Percentiles rank a stretch among this genome's conserved stretches.
Evolutionary conservation across 805 yeast genomes (phyloP).

Genomic region (Wickerhamiella musiphila): DNA sequence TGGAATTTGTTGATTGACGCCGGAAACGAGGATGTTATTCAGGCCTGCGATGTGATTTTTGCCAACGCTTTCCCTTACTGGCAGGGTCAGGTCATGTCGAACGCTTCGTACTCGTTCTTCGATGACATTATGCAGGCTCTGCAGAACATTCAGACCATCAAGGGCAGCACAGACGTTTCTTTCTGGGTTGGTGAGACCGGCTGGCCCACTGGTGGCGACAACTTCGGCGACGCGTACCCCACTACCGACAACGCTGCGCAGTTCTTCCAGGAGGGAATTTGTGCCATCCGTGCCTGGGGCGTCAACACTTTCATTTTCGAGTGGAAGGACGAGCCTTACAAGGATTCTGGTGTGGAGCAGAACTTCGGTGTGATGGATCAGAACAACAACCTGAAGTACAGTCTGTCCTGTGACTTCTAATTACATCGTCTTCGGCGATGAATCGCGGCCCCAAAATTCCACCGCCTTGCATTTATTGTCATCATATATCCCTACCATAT

Average conservation of each 20-base stretch:
- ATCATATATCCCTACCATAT: too few species aligned
- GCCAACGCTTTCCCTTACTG: constrained; percentile 97
- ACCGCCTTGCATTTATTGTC: too few species aligned
- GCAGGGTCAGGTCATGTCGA: constrained; percentile 84
- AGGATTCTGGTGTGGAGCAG: constrained; percentile 76
- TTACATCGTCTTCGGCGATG: too few species aligned
- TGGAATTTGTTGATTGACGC: constrained; percentile 88
- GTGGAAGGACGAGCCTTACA: constrained; percentile 94
- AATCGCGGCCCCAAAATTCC: neutral
- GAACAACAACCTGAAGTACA: constrained; percentile 21
- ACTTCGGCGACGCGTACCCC: constrained; percentile 51
- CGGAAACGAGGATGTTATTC: constrained; percentile 47
- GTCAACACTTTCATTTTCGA: constrained; percentile 82
- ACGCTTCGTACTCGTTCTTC: constrained; percentile 79
- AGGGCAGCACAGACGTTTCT: constrained; percentile 71
- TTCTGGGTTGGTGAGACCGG: constrained; percentile 98
- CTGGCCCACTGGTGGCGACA: constrained; percentile 82
- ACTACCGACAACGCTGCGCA: constrained; percentile 51
- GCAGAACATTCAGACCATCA: constrained; percentile 67
- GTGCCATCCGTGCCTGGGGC: constrained; percentile 95
- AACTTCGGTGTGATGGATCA: constrained; percentile 79
- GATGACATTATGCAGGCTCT: constrained; percentile 97
- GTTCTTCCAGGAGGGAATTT: constrained; percentile 78
- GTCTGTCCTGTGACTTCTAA: constrained; percentile 16
- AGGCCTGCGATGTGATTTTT: constrained; percentile 69